Evolutionary conservation across 2,329 filamentous ascomycete genomes (phyloP), one percentile per base, ranked within the genome.

Genomic region (Epichloe bromicola): DNA sequence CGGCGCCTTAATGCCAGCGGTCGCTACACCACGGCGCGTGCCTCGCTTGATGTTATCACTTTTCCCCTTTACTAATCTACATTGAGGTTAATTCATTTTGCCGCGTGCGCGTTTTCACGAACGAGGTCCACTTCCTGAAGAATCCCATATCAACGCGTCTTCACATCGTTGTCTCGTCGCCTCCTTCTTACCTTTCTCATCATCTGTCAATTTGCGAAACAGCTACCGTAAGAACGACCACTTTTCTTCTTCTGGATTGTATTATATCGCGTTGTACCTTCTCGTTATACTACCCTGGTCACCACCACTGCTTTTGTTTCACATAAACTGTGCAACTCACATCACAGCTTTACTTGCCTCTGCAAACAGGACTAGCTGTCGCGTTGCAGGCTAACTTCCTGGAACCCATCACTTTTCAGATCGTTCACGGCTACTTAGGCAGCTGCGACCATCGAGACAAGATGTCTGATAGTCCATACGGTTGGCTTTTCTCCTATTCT

Each of bases 1-100:
- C 50, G 48, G 43, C 46, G 20, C 46, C 39, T 15, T 40, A 19
- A 47, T 53, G 41, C 41, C 46, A 48, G 49, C 48, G 44, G n/a
- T 36, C 46, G 46, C 46, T 46, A 42, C 38, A 42, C 38, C 34
- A 38, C 42, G 23, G 19, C 23, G 14, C 17, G n/a, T 26, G 7
- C 39, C 17, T 30, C 19, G 3, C 41, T 26, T 5, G 33, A 14
- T 45, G 12, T 23, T 12, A 15, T 26, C 15, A 14, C 17, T 39
- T 17, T 8, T 5, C 3, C 37, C 19, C 19, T 39, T 3, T n/a
- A 46, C 42, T 36, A 34, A 38, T 10, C 46, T 12, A 33, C 6
- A 7, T 42, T 26, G 47, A 49, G 38, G 23, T n/a, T 7, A 1
- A 20, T 15, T 14, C 42, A 30, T 34, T 30, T 30, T 10, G 30